Base-by-base conservation (phyloP, 1,284 basidiomycete genomes). In the Marasmius tenuissimus region DNA sequence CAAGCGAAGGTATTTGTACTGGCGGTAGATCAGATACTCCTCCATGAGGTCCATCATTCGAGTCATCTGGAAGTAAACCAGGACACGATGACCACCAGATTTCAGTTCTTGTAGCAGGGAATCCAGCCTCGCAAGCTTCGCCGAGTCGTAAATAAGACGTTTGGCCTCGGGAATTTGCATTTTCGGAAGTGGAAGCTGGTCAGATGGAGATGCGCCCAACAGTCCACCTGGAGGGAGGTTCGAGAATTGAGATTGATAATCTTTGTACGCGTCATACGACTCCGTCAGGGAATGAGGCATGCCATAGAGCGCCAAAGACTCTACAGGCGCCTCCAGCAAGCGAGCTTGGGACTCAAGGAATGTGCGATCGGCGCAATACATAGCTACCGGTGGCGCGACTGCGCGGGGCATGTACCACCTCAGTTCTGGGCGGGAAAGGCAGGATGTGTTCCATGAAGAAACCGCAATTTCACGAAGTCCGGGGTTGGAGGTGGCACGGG, bases 61-160 rank as follows among this genome's bases (percentile, higher is more conserved):
- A 27, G 97, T 99, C 97, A 99, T 99, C 77, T 99, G 97, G 89
- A 98, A 99, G 80, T 99, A 99, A 57, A 99, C 85, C 67, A 99
- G 79, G 22, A 98, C 96, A 54, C 96, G 89, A 76, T 99, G 97
- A 60, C 96, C 96, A 10, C 90, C 92, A 38, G 88, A 84, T 78
- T 98, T 99, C 65, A 99, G 87, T 71, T 98, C 93, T 65, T 95
- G 92, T 10, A 99, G 81, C 35, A 99, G 81, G 22, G 82, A 73
- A 74, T 99, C 97, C 54, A 99, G 83, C 53, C 93, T 87, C 42
- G 96, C 94, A 45, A 99, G 86, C 78, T 99, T 99, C 61, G 92
- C 95, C 27, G 97, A 98, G 75, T 99, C 97, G 65, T 95, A 95
- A 63, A 99, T 94, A 20, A 99, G 86, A 63, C 97, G 88, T 76